Evolutionary conservation across 2,329 filamentous ascomycete species (phyloP), one percentile per base, ranked within the genome.

Genomic region (Cercospora citrullina): DNA sequence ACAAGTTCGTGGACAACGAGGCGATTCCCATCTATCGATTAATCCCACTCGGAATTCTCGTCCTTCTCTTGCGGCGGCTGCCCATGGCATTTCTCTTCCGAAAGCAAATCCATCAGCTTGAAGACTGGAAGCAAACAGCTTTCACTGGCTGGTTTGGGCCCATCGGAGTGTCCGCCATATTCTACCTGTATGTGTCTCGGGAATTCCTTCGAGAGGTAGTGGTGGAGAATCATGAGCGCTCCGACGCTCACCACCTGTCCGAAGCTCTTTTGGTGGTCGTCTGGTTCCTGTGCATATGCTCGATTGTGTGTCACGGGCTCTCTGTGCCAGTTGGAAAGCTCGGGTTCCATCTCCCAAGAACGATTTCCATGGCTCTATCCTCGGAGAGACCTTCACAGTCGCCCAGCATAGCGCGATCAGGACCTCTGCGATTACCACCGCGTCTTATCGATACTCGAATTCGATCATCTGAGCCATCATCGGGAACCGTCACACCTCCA

Each of bases 61-160:
- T 97, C 10, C 82, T 97, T 3, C 79, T 96, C 0, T 80, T 97
- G 21, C 87, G 94, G 45, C 89, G 94, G 2, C 83, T 94, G 6
- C 94, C 94, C 0, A 87, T 93, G 76, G 84, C 97, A 0, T 86
- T 92, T 63, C 86, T 85, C 0, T 83, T 94, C 79, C 90, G 94
- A 76, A 90, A 86, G 73, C 85, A 66, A 48, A 94, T 97, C 55
- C 91, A 87, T 31, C 92, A 96, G 77, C 93, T 97, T 51, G 87
- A 93, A 66, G 84, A 90, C 48, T 79, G 86, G 31, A 86, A 87
- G 4, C 93, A 96, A 72, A 93, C 93, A 1, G 80, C 91, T 0
- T 97, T 96, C 75, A 91, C 95, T 7, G 94, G 94, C 0, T 97
- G 96, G 82, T 97, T 97, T 72, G 94, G 94, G 0, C 94, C 94